Evolutionary conservation across 371 early-diverging fungal genomes (phyloP).

Genomic region (Lichtheimia ramosa): DNA sequence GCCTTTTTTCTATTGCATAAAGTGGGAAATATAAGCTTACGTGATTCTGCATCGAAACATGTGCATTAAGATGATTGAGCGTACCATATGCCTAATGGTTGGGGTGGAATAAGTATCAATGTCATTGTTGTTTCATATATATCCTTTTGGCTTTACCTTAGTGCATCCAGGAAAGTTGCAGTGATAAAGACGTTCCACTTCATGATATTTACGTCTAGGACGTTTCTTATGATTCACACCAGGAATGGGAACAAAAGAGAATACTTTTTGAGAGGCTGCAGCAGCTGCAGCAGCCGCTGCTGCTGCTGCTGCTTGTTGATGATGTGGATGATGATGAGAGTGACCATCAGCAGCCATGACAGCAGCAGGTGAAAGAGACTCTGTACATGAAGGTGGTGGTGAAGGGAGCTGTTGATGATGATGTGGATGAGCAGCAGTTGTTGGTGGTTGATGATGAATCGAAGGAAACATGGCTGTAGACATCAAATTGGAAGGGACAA

Average conservation of each 20-base stretch:
- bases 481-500: slow-evolving; percentile 12
- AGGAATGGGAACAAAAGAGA: slow-evolving; percentile 65
- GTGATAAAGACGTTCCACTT: slow-evolving; percentile 69
- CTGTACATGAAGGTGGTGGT: slow-evolving; percentile 17
- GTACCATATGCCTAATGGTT: slow-evolving; percentile 57
- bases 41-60: slow-evolving; percentile 73
- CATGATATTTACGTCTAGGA: slow-evolving; percentile 69
- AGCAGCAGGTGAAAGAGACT: slow-evolving; percentile 15
- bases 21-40: slow-evolving; percentile 30
- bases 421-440: slow-evolving; percentile 9
- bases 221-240: slow-evolving; percentile 68
- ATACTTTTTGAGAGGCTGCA: slow-evolving; percentile 42
- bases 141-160: slow-evolving; percentile 24
- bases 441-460: slow-evolving; percentile 2
- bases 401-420: slow-evolving; percentile 19
- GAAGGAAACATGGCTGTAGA: background rate
- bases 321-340: slow-evolving; percentile 2
- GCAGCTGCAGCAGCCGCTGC: slow-evolving; percentile 6
- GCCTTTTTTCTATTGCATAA: slow-evolving; percentile 1
- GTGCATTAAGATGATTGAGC: slow-evolving; percentile 72
- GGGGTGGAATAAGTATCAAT: too few relatives aligned
- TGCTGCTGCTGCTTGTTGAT: slow-evolving; percentile 2
- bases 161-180: slow-evolving; percentile 64
- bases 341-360: slow-evolving; percentile 14
- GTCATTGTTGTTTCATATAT: too few relatives aligned